Conservation (phyloP, 1,284 basidiomycete species). For the Pascua guehoae region DNA sequence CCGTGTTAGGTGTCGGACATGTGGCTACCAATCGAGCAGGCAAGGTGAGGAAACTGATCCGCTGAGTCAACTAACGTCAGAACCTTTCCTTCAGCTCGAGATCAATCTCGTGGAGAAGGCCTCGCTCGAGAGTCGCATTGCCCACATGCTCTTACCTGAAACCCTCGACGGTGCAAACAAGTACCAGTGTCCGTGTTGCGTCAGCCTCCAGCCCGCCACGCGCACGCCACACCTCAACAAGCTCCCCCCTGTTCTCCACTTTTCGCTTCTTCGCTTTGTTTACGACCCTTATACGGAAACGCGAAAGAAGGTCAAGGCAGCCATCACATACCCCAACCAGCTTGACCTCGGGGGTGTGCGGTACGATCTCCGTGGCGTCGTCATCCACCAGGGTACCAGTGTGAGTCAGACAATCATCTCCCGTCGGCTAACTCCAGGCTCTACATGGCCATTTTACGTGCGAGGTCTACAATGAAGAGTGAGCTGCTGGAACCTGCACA, state of each 20-base stretch:
- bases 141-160: slow-evolving; percentile 63
- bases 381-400: slow-evolving; percentile 71
- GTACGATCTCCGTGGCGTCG: slow-evolving; percentile 76
- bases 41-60: neutral
- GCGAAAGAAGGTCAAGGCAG: slow-evolving; percentile 76
- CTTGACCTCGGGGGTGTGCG: slow-evolving; percentile 53
- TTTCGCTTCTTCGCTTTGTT: slow-evolving; percentile 82
- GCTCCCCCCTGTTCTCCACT: slow-evolving; percentile 77
- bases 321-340: slow-evolving; percentile 69
- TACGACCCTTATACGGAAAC: slow-evolving; percentile 72
- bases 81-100: slow-evolving; percentile 76
- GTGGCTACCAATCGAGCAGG: slow-evolving; percentile 51
- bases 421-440: slow-evolving; percentile 56
- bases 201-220: slow-evolving; percentile 67
- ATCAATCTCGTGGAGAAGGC: slow-evolving; percentile 72
- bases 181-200: slow-evolving; percentile 75
- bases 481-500: slow-evolving; percentile 25
- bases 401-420: slow-evolving; percentile 25
- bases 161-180: slow-evolving; percentile 73
- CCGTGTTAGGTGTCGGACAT: slow-evolving; percentile 68
- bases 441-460: slow-evolving; percentile 91
- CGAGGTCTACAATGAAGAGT: slow-evolving; percentile 75
- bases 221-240: slow-evolving; percentile 64
- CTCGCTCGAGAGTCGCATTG: slow-evolving; percentile 67
- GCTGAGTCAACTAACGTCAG: slow-evolving; percentile 5